Evolutionary conservation across 2,329 filamentous ascomycete species (phyloP).

Genomic region (Catunica adiposa): DNA sequence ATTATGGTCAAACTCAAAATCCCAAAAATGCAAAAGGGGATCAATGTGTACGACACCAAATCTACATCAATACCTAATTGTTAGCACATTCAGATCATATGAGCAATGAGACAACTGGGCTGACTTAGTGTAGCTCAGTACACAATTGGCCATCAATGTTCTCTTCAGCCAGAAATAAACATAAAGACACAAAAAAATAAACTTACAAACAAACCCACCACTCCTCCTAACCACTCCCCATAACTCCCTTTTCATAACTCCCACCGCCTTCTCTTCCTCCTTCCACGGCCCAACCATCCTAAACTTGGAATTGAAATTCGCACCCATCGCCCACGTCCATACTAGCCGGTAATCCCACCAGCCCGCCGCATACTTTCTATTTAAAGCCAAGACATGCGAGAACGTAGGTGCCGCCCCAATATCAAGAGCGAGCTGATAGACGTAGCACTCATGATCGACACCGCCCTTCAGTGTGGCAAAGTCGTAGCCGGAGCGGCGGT

Average conservation of each 20-base stretch:
- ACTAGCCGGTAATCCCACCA: constrained; percentile 16
- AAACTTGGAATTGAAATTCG: constrained; percentile 35
- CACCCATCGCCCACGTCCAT: constrained; percentile 31
- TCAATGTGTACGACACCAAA: constrained; percentile 22
- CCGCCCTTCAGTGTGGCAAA: constrained; percentile 24
- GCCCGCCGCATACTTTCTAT: constrained; percentile 16
- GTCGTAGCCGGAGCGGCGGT: constrained; percentile 21
- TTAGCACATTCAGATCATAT: neutral
- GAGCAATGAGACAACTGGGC: neutral
- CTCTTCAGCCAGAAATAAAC: neutral
- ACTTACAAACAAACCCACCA: constrained; percentile 25
- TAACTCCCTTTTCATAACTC: constrained; percentile 28
- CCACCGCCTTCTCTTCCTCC: constrained; percentile 21
- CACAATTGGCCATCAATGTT: neutral
- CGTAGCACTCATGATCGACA: constrained; percentile 33
- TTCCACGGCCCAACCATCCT: constrained; percentile 30
- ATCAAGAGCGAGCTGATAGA: constrained; percentile 32
- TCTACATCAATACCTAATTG: constrained; percentile 20
- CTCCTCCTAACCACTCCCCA: constrained; percentile 24
- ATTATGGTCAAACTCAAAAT: constrained; percentile 22
- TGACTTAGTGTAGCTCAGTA: too few relatives aligned
- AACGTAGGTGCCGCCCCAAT: constrained; percentile 28
- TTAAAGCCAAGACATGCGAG: constrained; percentile 19
- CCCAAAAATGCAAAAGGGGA: constrained; percentile 24
- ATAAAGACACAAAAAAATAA: neutral